A percentile compares a stretch with the other conserved stretches of the same genome.
phyloP scores from a whole-genome alignment of 441 rosid species.

The Jatropha multifida region DNA sequence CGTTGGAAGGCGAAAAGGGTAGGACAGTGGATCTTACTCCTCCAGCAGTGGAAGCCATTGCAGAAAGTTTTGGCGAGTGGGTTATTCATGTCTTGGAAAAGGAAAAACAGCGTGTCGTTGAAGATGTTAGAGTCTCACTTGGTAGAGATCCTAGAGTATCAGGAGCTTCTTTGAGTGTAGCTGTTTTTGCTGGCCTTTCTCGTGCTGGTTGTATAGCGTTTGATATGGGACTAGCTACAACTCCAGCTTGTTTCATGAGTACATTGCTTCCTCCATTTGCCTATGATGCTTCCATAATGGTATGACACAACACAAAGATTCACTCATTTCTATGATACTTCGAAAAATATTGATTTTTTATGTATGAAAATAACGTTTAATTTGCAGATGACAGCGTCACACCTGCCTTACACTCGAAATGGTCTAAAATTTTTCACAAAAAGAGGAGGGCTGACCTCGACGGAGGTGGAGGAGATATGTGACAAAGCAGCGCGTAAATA shows the following conservation, averaged over 20 bases:
- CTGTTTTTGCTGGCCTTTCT: constrained; percentile 71
- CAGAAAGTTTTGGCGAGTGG: constrained; percentile 94
- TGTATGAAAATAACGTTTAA: not conserved
- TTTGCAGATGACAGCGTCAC: constrained; percentile 93
- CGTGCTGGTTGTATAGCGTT: constrained; percentile 78
- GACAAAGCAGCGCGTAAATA: constrained; percentile 68
- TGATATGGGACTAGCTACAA: constrained; percentile 92
- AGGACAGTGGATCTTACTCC: constrained; percentile 72
- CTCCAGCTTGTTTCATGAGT: constrained; percentile 98
- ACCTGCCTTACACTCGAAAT: constrained; percentile 86
- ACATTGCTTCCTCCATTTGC: constrained; percentile 67
- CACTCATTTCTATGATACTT: no score
- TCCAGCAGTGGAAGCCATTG: constrained; percentile 80
- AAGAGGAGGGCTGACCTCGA: constrained; percentile 82
- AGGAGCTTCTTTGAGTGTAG: constrained; percentile 62
- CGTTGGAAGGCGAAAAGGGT: constrained; percentile 79
- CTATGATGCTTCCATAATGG: constrained; percentile 91
- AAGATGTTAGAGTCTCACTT: constrained; percentile 58
- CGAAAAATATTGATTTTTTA: no score
- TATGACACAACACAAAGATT: constrained; percentile 15
- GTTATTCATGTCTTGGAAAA: constrained; percentile 42
- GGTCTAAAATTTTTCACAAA: constrained; percentile 89
- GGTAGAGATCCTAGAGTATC: constrained; percentile 84
- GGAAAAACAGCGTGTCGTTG: constrained; percentile 20
- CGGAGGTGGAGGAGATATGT: constrained; percentile 84